Evolutionary conservation across 202 grass and related monocot genomes (phyloP), one percentile per base, ranked within the genome.

Genomic region (Brachypodium distachyon): DNA sequence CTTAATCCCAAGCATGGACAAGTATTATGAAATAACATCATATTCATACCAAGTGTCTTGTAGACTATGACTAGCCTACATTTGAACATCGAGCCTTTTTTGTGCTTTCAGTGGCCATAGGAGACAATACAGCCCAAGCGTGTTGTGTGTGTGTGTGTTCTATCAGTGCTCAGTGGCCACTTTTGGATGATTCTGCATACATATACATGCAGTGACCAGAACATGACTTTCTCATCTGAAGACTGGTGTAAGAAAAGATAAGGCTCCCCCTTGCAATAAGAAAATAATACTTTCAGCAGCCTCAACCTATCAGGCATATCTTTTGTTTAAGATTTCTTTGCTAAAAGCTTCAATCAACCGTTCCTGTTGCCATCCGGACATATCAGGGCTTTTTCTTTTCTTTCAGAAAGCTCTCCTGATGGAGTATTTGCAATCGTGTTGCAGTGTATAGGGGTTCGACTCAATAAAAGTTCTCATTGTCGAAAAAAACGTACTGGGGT

Each of bases 181-280:
- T 33, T 70, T 36, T 69, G 12, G 62, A 48, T 46, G 22, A 71
- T 56, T 76, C 28, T 57, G 54, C 63, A 55, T 76, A 75, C 25
- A 73, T 68, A 79, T 70, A 69, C 60, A 76, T 55, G 81, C 64
- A 70, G 49, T 57, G n/a, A 64, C 70, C 23, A 21, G 66, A 72
- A 57, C 21, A 54, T 56, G 47, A 50, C 21, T 66, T 9, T 78
- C 66, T 50, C 23, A 39, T 77, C 28, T 68, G 51, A 53, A 49
- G 39, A 53, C 74, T 12, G 33, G 25, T 37, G 51, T 55, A 74
- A 66, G 34, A 61, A 52, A 54, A 76, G 81, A 88, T 79, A 58
- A 77, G 72, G 48, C 12, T 16, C 13, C 32, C 26, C 16, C 12
- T 36, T 59, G 60, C 25, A 70, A 26, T 26, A 73, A 47, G 53